Base-by-base conservation (phyloP, 2,329 filamentous ascomycete genomes). In the Botrytis pseudocinerea region DNA sequence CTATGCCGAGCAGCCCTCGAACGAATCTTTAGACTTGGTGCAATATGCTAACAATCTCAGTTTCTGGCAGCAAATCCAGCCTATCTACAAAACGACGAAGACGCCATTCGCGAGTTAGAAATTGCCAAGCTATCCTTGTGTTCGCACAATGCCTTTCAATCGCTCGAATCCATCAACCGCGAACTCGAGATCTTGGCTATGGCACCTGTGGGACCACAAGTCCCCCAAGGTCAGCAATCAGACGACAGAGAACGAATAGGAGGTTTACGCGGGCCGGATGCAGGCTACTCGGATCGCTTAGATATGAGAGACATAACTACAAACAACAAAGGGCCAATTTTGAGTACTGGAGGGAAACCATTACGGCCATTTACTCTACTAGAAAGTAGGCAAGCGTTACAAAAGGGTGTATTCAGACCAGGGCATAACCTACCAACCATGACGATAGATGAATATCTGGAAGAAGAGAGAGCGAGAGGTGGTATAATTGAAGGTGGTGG, bases 391-490 rank as follows among this genome's bases (percentile, higher is more conserved):
- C 90, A 93, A 75, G 91, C 94, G 75, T 83, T 97, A 74, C 89
- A 91, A 74, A 87, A 91, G 73, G 92, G 92, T 4, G 95, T 99
- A 0, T 99, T 99, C 83, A 88, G 93, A 72, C 90, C 94, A 0
- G 94, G 96, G 12, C 96, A 99, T 81, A 98, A 93, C 82, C 84
- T 99, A 73, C 96, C 96, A 0, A 98, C 96, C 4, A 98, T 99
- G 96, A 93, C 90, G 1, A 98, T 99, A 75, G 96, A 99, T 78
- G 96, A 99, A 84, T 99, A 98, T 80, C 85, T 99, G 25, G 96
- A 97, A 70, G 95, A 98, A 82, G 96, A 98, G 84, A 88, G 88
- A 80, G 88, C 89, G 77, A 86, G 93, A 75, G 96, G 96, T 25
- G 93, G 93, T 32, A 95, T 99, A 73, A 93, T 98, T 72, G 92